Percentiles rank a stretch among this genome's conserved stretches.
phyloP scores from a whole-genome alignment of 306 rosid genomes.

The Ochetophila trinervis region DNA sequence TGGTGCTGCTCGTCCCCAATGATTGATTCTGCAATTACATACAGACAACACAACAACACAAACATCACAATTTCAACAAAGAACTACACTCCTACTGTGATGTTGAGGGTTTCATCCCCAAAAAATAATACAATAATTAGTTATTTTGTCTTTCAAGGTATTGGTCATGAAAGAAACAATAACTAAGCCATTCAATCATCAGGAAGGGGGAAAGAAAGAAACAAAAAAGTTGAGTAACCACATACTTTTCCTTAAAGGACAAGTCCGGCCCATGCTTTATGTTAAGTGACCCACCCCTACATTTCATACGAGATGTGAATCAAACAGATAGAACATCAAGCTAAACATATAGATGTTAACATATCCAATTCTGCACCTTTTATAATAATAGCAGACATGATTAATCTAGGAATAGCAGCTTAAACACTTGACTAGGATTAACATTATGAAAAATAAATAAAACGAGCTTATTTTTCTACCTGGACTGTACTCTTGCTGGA shows the following conservation, averaged over 20 bases:
- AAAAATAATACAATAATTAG: background rate
- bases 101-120: background rate
- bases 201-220: background rate
- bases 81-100: background rate
- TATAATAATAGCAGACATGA: slow-evolving; percentile 13
- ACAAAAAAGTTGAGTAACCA: slow-evolving; percentile 9
- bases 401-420: slow-evolving; percentile 8
- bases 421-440: slow-evolving; percentile 3
- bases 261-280: slow-evolving; percentile 57
- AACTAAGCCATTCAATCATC: background rate
- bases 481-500: slow-evolving; percentile 75
- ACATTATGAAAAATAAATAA: background rate
- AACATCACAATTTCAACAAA: slow-evolving; percentile 1
- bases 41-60: slow-evolving; percentile 13
- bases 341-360: background rate
- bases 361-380: slow-evolving; percentile 1
- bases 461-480: slow-evolving; percentile 38
- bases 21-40: slow-evolving; percentile 46
- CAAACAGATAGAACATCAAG: slow-evolving; percentile 6
- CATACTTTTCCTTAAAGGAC: slow-evolving; percentile 65
- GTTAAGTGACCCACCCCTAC: slow-evolving; percentile 49
- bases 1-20: slow-evolving; percentile 73
- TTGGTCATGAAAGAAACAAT: background rate
- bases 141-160: background rate
- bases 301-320: slow-evolving; percentile 13